phyloP scores from a whole-genome alignment of 1,284 basidiomycete species.

The Prillingera fragicola region DNA sequence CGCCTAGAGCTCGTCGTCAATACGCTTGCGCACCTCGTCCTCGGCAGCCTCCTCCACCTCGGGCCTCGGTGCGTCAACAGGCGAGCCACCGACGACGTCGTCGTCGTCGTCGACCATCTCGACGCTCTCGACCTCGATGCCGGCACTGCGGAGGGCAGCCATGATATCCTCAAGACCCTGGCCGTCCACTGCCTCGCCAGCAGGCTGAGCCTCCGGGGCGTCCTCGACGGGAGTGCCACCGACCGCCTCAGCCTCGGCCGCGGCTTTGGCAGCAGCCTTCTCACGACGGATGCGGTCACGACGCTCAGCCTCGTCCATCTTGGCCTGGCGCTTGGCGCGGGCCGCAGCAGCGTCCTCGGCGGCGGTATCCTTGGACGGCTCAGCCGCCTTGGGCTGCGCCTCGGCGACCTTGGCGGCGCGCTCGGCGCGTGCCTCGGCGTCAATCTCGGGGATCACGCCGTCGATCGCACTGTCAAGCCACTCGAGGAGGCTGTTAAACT shows the following conservation, averaged over 20 bases:
- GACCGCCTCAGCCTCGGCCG: constrained; percentile 3
- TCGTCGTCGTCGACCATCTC: neutral
- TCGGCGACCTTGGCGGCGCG: constrained; percentile 12
- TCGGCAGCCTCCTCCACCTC: too few species aligned
- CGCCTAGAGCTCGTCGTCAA: too few species aligned
- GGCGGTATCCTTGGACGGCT: constrained; percentile 3
- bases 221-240: constrained; percentile 8
- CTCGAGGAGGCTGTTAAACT: constrained; percentile 45
- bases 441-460: constrained; percentile 7
- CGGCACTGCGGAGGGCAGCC: neutral
- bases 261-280: constrained; percentile 24
- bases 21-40: too few species aligned
- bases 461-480: constrained; percentile 29
- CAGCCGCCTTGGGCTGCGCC: constrained; percentile 20
- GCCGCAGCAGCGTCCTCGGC: constrained; percentile 21
- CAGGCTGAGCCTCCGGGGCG: constrained; percentile 10
- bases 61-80: too few species aligned
- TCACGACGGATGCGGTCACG: constrained; percentile 35
- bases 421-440: constrained; percentile 7
- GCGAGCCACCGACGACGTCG: too few species aligned
- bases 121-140: neutral
- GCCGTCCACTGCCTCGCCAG: neutral
- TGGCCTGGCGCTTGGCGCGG: constrained; percentile 28
- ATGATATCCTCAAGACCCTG: neutral
- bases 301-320: constrained; percentile 40